A percentile compares a stretch with the other conserved stretches of the same genome.
Evolutionary conservation across 805 yeast species (phyloP).

Genomic region (Lipomyces starkeyi): DNA sequence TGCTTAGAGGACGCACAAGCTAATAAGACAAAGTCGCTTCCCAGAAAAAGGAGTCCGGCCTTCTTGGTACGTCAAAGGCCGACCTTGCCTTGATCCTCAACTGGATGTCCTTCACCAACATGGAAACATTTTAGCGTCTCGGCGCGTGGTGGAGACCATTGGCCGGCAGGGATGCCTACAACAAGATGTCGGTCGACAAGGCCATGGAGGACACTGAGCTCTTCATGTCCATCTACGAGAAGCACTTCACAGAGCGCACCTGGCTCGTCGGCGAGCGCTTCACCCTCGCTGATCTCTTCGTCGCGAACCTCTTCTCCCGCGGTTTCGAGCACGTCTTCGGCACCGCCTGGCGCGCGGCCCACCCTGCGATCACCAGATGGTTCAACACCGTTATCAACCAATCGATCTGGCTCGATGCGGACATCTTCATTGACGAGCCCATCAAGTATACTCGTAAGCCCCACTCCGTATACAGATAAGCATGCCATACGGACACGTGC

Average conservation of each 20-base stretch:
- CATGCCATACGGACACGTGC: neutral
- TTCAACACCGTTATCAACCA: conserved; percentile 59
- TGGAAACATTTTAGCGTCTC: conserved; percentile 61
- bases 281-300: conserved; percentile 68
- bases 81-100: conserved; percentile 71
- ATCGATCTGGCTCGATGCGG: conserved; percentile 55
- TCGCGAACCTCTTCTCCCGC: conserved; percentile 57
- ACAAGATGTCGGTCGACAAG: conserved; percentile 68
- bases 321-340: conserved; percentile 68
- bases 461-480: neutral
- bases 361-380: conserved; percentile 76
- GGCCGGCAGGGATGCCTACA: conserved; percentile 71
- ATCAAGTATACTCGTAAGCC: conserved; percentile 54
- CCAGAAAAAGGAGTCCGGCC: conserved; percentile 48
- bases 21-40: conserved; percentile 31
- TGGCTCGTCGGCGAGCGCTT: conserved; percentile 73
- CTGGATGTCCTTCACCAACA: conserved; percentile 80
- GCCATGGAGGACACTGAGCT: conserved; percentile 47
- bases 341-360: conserved; percentile 63
- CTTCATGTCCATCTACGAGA: conserved; percentile 49
- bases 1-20: neutral
- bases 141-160: conserved; percentile 64
- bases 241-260: conserved; percentile 63
- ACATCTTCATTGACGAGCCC: conserved; percentile 69
- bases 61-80: conserved; percentile 68